phyloP scores from a whole-genome alignment of 2,329 filamentous ascomycete genomes.

The Trichophyton benhamiae region DNA sequence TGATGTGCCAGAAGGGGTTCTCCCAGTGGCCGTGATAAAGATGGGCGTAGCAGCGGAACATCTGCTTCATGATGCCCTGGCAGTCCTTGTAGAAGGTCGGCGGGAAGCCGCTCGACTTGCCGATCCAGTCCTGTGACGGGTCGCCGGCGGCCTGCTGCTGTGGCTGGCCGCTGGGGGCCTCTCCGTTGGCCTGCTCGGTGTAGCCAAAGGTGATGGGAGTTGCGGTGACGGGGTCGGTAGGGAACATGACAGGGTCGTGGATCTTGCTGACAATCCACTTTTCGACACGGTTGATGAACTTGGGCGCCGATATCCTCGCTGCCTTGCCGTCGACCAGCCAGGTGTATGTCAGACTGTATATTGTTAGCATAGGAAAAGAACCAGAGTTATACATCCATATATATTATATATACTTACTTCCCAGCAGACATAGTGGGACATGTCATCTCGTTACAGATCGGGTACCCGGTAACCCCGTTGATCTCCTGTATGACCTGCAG shows the following conservation, averaged over 20 bases:
- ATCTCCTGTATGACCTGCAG: constrained; percentile 78
- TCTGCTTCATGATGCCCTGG: constrained; percentile 90
- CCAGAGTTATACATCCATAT: not conserved
- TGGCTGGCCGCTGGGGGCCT: constrained; percentile 31
- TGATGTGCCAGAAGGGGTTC: constrained; percentile 72
- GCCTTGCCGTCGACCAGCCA: constrained; percentile 86
- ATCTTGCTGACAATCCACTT: constrained; percentile 97
- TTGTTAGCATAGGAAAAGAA: not conserved
- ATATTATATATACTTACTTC: constrained; percentile 48
- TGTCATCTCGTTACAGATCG: constrained; percentile 70
- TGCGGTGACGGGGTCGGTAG: constrained; percentile 62
- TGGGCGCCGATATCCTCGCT: constrained; percentile 79
- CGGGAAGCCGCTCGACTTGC: constrained; percentile 86
- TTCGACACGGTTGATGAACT: constrained; percentile 92
- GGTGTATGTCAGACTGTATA: constrained; percentile 72
- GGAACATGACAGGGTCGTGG: constrained; percentile 79
- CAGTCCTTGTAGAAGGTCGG: constrained; percentile 79
- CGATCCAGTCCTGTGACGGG: constrained; percentile 60
- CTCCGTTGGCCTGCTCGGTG: constrained; percentile 37
- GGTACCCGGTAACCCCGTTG: constrained; percentile 59
- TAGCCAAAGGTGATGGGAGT: constrained; percentile 34
- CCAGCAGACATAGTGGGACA: constrained; percentile 94
- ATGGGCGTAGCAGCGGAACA: constrained; percentile 97
- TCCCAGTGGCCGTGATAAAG: constrained; percentile 94
- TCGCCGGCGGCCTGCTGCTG: constrained; percentile 35